Base-by-base conservation (phyloP, 371 early-diverging fungal species). In the Choanephora cucurbitarum region DNA sequence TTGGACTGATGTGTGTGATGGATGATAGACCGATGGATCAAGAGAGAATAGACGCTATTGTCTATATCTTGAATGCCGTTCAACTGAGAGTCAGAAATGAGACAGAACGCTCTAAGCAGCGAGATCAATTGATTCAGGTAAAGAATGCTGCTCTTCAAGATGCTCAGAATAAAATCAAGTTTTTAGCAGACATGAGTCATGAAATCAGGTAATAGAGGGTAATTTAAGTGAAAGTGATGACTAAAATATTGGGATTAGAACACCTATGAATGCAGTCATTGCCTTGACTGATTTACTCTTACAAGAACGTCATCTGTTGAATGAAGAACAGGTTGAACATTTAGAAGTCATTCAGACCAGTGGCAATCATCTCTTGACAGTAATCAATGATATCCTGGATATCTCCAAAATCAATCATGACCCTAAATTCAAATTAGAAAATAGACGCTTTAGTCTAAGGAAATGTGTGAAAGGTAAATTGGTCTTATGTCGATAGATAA, bases 261-360 rank as follows among this genome's bases (percentile, higher is more conserved):
- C 80, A 14, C 83, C 83, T 13, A 83, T 83, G 83, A 81, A 80
- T 62, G 83, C 83, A 6, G 83, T 83, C 23, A 81, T 83, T 48
- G 83, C 81, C 1, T 65, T 83, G 50, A 83, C 83, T 0, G 81
- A 83, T 57, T 60, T 83, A 19, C 62, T 83, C 18, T 57, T 83
- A 22, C 75, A 70, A 58, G 83, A 83, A 57, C 67, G 80, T 23
- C 63, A 59, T 2, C 70, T 70, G 7, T 68, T 83, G 15, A 79
- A 77, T 34, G 52, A 65, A 1, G 83, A 83, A 55, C 83, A 83
- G 45, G 67, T 73, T 17, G 75, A 80, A 24, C 81, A 79, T 50
- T 64, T 83, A 47, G 83, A 81, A 52, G 80, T 83, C 7, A 81
- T 83, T 34, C 79, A 81, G 47, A 83, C 83, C 17, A 83, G 83